Base-by-base conservation (phyloP, 805 yeast species). In the Suhomyces xylopsoci region DNA sequence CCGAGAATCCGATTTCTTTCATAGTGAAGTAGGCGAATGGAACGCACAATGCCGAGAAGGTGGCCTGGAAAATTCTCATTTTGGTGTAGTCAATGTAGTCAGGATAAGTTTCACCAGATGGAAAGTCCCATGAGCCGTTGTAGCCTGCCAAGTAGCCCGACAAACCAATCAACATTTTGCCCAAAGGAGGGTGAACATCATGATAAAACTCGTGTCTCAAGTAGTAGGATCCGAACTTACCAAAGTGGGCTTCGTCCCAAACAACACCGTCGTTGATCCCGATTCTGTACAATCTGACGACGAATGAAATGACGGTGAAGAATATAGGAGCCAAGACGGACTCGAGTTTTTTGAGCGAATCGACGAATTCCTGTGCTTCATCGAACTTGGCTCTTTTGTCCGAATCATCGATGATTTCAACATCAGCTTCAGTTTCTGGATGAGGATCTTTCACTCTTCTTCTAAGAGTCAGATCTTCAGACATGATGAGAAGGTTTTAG, bases 171-270 rank as follows among this genome's bases (percentile, higher is more conserved):
- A 94, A 78, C 87, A 93, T 86, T 70, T 93, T 93, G 20, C 97
- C 98, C 62, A 93, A 76, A 1, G 99, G 99, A 47, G 99, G 99
- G 71, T 93, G 99, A 32, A 93, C 97, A 70, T 93, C 99, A 67
- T 90, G 96, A 69, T 92, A 93, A 67, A 88, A 90, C 63, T 90
- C 96, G 60, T 90, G 94, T 59, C 76, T 85, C 56, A 93, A 76
- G 70, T 93, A 93, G 68, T 90, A 87, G 10, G 97, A 86, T 30
- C 97, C 98, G 68, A 93, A 93, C 68, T 93, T 94, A 49, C 97
- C 99, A 69, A 93, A 93, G 74, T 92, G 97, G 41, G 97, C 97
- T 68, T 91, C 97, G 72, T 91, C 97, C 97, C 97, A 92, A 22
- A 94, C 94, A 28, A 94, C 97, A 51, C 80, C 77, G 52, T 81